phyloP scores from a whole-genome alignment of 768 basidiomycete species.

The Pholiota microspora region DNA sequence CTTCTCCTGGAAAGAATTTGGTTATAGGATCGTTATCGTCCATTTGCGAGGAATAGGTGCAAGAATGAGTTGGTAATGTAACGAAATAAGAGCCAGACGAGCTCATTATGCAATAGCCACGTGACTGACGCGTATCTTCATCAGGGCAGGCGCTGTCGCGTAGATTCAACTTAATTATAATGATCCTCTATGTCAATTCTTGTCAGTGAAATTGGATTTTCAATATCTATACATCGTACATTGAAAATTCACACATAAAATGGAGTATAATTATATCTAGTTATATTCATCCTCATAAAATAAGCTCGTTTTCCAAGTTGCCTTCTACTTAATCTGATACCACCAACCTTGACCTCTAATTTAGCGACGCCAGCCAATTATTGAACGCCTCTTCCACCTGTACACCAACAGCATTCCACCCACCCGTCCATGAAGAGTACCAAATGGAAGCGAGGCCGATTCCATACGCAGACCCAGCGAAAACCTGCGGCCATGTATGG shows the following conservation, averaged over 20 bases:
- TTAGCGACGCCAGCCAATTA: neutral
- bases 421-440: constrained; percentile 56
- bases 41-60: constrained; percentile 37
- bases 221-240: no score
- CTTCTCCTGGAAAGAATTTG: constrained; percentile 76
- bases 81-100: constrained; percentile 7
- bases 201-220: no score
- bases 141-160: neutral
- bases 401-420: constrained; percentile 23
- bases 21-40: constrained; percentile 69
- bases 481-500: constrained; percentile 71
- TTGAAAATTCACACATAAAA: no score
- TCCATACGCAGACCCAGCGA: constrained; percentile 58
- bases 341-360: neutral
- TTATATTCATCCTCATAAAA: no score
- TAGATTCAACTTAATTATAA: no score
- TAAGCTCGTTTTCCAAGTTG: no score
- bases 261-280: no score
- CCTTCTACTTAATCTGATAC: no score
- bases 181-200: no score
- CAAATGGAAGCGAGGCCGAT: constrained; percentile 48
- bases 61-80: constrained; percentile 10
- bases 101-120: constrained; percentile 9
- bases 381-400: constrained; percentile 21
- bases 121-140: constrained; percentile 19